A percentile compares a stretch with the other conserved stretches of the same genome.
These are phyloP conservation scores for Globisporangium cystogenes DNA, from an alignment of 352 stramenopile species.

Conservation along the genomic window DNA sequence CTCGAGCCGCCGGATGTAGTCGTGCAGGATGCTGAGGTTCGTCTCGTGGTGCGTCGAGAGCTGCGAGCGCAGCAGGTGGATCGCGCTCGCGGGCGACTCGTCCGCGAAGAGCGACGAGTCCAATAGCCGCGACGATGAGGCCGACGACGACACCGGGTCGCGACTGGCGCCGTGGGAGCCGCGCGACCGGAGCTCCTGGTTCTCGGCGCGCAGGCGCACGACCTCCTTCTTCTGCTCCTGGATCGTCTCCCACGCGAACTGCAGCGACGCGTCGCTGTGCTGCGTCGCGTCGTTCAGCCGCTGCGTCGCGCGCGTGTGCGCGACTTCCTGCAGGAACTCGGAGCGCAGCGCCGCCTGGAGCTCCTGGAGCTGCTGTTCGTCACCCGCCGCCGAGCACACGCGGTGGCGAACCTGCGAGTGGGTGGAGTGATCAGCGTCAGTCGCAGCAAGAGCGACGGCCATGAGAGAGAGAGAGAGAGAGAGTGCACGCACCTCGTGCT, in stretches of 20 bases:
- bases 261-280: constrained; percentile 53
- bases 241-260: constrained; percentile 75
- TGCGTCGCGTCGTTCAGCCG: constrained; percentile 18
- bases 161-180: not conserved
- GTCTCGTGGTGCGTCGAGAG: constrained; percentile 48
- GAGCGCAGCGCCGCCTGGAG: constrained; percentile 42
- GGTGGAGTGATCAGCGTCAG: not conserved
- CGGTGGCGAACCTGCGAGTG: constrained; percentile 22
- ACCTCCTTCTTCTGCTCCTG: constrained; percentile 70
- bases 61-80: constrained; percentile 44
- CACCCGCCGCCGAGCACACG: constrained; percentile 38
- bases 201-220: constrained; percentile 48
- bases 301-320: constrained; percentile 11
- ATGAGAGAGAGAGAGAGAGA: not conserved
- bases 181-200: constrained; percentile 27
- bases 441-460: no score
- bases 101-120: constrained; percentile 25
- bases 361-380: constrained; percentile 47
- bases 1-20: constrained; percentile 53
- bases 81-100: constrained; percentile 27
- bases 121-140: not conserved
- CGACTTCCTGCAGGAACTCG: constrained; percentile 48
- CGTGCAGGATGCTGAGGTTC: constrained; percentile 44
- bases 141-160: not conserved
- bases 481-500: constrained; percentile 23